Evolutionary conservation across 208 protist genomes (phyloP).

Genomic region (Trichomonas tenax): DNA sequence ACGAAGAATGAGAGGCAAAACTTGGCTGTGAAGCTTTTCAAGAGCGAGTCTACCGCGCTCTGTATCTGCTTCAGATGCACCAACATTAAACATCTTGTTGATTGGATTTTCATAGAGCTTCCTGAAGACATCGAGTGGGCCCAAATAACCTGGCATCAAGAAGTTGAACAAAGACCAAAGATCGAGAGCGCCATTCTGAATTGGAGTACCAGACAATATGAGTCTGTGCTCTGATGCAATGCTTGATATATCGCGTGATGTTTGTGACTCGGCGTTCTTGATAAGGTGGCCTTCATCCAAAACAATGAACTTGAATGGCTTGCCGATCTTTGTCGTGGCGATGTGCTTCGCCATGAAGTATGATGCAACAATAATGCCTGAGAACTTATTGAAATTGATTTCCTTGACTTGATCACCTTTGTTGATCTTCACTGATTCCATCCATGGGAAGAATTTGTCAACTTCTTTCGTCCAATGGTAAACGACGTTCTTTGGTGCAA

Average conservation of each 20-base stretch:
- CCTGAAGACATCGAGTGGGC: slow-evolving; percentile 44
- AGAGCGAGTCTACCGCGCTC: slow-evolving; percentile 46
- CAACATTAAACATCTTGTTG: slow-evolving; percentile 31
- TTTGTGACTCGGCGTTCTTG: slow-evolving; percentile 58
- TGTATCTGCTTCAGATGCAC: slow-evolving; percentile 30
- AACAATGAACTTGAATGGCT: slow-evolving; percentile 55
- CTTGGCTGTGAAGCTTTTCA: slow-evolving; percentile 58
- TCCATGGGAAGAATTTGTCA: slow-evolving; percentile 48
- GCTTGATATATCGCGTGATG: slow-evolving; percentile 35
- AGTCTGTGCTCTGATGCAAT: slow-evolving; percentile 49
- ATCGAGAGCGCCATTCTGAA: slow-evolving; percentile 67
- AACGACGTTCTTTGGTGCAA: slow-evolving; percentile 63
- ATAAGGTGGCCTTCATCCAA: slow-evolving; percentile 80
- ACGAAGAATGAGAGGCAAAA: slow-evolving; percentile 65
- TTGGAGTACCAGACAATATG: slow-evolving; percentile 67
- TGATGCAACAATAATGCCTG: slow-evolving; percentile 49
- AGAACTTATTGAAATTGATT: not conserved
- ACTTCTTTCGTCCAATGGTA: slow-evolving; percentile 66
- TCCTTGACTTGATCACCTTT: not conserved
- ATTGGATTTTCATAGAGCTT: slow-evolving; percentile 56
- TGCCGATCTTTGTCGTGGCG: slow-evolving; percentile 37
- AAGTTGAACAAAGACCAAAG: slow-evolving; percentile 77
- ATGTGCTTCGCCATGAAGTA: slow-evolving; percentile 62
- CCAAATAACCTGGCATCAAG: slow-evolving; percentile 71
- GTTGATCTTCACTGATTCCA: not conserved